Conservation (phyloP, 2,329 filamentous ascomycete genomes). For the Aspergillus ustus region DNA sequence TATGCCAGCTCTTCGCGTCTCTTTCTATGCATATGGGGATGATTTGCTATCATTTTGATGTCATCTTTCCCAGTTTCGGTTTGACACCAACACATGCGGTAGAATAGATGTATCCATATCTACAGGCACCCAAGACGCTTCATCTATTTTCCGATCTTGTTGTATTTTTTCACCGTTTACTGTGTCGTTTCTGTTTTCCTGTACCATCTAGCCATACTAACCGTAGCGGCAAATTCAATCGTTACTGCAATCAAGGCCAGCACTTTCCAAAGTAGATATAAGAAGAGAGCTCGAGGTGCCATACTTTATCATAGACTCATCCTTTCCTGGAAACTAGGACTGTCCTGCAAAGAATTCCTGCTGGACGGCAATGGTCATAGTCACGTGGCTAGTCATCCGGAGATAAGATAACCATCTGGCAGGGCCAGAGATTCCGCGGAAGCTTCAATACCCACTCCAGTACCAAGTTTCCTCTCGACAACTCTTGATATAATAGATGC, state of each 20-base stretch:
- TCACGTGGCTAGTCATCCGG: not conserved
- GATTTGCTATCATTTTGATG: constrained; percentile 22
- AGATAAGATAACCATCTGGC: not conserved
- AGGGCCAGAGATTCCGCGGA: not conserved
- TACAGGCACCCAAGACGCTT: constrained; percentile 22
- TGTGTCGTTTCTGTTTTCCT: constrained; percentile 5
- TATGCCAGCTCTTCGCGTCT: constrained; percentile 11
- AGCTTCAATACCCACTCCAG: not conserved
- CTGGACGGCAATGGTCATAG: too few relatives aligned
- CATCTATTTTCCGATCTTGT: constrained; percentile 11
- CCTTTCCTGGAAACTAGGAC: too few relatives aligned
- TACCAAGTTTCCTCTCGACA: not conserved
- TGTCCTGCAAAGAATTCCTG: too few relatives aligned
- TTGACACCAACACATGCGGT: constrained; percentile 30
- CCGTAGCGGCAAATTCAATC: not conserved
- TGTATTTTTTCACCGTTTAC: constrained; percentile 2
- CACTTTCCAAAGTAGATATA: not conserved
- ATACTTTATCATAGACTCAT: too few relatives aligned
- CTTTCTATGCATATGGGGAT: constrained; percentile 22
- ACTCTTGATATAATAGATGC: not conserved
- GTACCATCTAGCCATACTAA: constrained; percentile 12
- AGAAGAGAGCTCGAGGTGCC: not conserved
- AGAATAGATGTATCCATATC: constrained; percentile 44
- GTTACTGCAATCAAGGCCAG: not conserved
- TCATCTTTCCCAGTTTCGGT: constrained; percentile 21